Percentiles rank a stretch among this genome's conserved stretches.
phyloP scores from a whole-genome alignment of 495 filamentous ascomycete genomes.

The Penicillium pulvis region DNA sequence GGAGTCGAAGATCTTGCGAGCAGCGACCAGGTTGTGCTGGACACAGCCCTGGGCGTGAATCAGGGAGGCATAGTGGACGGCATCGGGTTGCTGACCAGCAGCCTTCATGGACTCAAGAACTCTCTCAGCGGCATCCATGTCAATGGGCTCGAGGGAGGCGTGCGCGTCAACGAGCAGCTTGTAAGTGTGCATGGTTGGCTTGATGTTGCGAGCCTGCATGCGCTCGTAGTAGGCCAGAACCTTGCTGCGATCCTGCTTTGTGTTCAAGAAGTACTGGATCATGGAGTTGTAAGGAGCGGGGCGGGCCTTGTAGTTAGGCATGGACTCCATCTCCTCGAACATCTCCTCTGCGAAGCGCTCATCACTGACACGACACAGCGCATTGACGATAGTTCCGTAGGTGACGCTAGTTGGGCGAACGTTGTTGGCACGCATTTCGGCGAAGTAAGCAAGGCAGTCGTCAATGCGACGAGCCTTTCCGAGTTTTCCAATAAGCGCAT shows the following conservation, averaged over 20 bases:
- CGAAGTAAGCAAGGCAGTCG: constrained; percentile 96
- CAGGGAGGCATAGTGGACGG: constrained; percentile 92
- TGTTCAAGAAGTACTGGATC: constrained; percentile 99
- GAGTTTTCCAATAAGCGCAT: constrained; percentile 96
- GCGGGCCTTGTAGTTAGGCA: constrained; percentile 97
- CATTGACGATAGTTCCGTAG: constrained; percentile 97
- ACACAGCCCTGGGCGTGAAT: constrained; percentile 97
- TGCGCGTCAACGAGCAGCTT: constrained; percentile 97
- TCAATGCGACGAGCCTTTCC: constrained; percentile 97
- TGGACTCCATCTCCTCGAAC: constrained; percentile 98
- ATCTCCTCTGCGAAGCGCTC: constrained; percentile 97
- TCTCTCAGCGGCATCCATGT: constrained; percentile 86
- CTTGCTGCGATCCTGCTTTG: constrained; percentile 91
- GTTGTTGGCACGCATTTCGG: constrained; percentile 89
- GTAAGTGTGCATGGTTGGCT: constrained; percentile 93
- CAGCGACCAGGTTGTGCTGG: constrained; percentile 83
- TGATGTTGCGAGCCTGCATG: constrained; percentile 84
- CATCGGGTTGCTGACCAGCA: constrained; percentile 75
- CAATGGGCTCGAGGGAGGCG: constrained; percentile 88
- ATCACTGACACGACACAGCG: constrained; percentile 93
- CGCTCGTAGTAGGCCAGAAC: constrained; percentile 95
- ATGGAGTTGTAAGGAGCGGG: constrained; percentile 97
- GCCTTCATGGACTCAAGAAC: constrained; percentile 78
- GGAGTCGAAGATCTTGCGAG: constrained; percentile 77
- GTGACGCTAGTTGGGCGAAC: constrained; percentile 97